Conservation (phyloP, 2,329 filamentous ascomycete species). For the Ambrosiella beaveri region DNA sequence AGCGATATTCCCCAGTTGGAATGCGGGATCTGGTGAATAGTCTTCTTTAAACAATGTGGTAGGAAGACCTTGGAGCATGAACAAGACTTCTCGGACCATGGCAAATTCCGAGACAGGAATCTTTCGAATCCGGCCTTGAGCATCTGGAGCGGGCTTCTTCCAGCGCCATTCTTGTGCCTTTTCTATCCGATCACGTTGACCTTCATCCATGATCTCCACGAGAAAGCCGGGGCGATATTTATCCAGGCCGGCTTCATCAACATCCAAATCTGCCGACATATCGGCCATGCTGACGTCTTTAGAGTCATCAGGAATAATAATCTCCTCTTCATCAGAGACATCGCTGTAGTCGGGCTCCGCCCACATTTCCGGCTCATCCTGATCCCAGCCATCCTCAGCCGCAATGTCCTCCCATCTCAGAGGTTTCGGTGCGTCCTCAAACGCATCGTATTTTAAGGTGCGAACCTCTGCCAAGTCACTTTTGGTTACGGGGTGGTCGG, state of each 20-base stretch:
- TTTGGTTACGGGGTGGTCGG: slow-evolving; percentile 60
- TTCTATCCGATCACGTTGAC: slow-evolving; percentile 19
- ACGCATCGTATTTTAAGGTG: slow-evolving; percentile 20
- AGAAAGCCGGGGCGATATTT: slow-evolving; percentile 20
- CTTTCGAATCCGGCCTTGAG: slow-evolving; percentile 22
- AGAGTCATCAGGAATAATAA: slow-evolving; percentile 20
- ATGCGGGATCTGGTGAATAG: slow-evolving; percentile 23
- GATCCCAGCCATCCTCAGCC: slow-evolving; percentile 53
- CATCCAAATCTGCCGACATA: slow-evolving; percentile 18
- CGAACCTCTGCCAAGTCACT: slow-evolving; percentile 48
- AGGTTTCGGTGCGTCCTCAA: slow-evolving; percentile 25
- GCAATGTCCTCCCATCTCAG: slow-evolving; percentile 70
- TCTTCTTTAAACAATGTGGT: slow-evolving; percentile 49
- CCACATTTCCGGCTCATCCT: slow-evolving; percentile 50
- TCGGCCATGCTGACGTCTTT: slow-evolving; percentile 21
- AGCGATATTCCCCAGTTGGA: slow-evolving; percentile 31
- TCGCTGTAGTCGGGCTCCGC: slow-evolving; percentile 49
- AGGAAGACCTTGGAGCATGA: slow-evolving; percentile 67
- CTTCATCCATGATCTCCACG: slow-evolving; percentile 20
- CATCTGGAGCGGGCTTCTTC: slow-evolving; percentile 21
- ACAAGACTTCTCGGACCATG: slow-evolving; percentile 58
- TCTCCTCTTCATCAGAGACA: slow-evolving; percentile 42
- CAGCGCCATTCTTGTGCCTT: slow-evolving; percentile 22
- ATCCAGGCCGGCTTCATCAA: neutral
- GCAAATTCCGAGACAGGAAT: slow-evolving; percentile 51